phyloP scores from a whole-genome alignment of 2,329 filamentous ascomycete species.

The Onygenales sp. region DNA sequence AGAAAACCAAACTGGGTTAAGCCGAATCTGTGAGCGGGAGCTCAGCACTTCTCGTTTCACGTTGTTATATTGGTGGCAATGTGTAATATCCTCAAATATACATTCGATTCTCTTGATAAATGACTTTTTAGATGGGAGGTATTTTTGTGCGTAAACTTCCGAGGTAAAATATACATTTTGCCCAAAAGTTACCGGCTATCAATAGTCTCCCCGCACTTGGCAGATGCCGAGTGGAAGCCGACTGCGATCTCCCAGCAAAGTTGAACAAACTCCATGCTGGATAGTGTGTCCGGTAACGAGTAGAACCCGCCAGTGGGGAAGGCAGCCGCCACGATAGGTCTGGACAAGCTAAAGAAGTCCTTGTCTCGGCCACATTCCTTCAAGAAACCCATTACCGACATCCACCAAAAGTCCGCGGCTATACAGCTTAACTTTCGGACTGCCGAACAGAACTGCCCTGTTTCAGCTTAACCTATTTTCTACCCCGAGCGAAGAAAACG shows the following conservation, averaged over 20 bases:
- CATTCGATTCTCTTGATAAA: background rate
- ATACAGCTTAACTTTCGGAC: background rate
- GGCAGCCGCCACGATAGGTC: too few relatives aligned
- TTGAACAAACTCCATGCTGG: too few relatives aligned
- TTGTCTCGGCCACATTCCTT: too few relatives aligned
- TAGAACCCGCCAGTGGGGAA: background rate
- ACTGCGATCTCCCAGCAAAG: background rate
- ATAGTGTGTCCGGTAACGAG: too few relatives aligned
- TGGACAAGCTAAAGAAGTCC: too few relatives aligned
- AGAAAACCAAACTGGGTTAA: slow-evolving; percentile 70
- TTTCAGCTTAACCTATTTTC: background rate
- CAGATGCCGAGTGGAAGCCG: background rate
- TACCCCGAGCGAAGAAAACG: background rate
- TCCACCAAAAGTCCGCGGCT: background rate
- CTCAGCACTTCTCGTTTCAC: background rate
- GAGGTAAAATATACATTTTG: slow-evolving; percentile 25
- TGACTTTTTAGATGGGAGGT: too few relatives aligned
- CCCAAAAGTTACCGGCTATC: slow-evolving; percentile 1
- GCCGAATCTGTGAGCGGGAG: slow-evolving; percentile 51
- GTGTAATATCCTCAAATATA: background rate
- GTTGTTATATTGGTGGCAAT: background rate
- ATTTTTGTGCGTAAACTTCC: background rate
- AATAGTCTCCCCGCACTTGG: background rate
- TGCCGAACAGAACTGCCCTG: background rate
- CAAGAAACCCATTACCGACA: too few relatives aligned